These are phyloP conservation scores for Auricularia sp. DNA, from an alignment of 768 basidiomycete genomes.

Conservation along the genomic window DNA sequence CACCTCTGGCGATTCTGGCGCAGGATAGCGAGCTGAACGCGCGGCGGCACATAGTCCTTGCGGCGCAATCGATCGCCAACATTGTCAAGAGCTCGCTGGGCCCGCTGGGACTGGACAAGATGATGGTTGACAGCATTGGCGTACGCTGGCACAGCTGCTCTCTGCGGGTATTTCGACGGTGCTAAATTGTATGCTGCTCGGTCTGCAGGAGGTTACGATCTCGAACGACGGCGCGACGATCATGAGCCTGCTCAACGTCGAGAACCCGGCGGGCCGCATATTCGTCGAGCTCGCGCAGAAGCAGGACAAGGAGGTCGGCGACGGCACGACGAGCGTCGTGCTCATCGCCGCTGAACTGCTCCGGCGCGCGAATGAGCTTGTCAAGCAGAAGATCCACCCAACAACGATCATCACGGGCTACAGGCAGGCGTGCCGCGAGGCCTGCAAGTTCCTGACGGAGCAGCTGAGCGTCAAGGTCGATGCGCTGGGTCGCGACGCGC, in stretches of 20 bases:
- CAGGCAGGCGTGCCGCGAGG: conserved; percentile 91
- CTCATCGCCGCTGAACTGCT: conserved; percentile 96
- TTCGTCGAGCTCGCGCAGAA: conserved; percentile 98
- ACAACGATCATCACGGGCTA: conserved; percentile 99
- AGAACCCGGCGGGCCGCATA: conserved; percentile 94
- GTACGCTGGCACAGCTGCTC: conserved; percentile 37
- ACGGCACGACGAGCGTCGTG: conserved; percentile 97
- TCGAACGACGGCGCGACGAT: conserved; percentile 99
- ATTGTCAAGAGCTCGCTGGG: conserved; percentile 94
- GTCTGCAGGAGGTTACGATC: conserved; percentile 86
- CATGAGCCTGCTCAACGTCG: conserved; percentile 82
- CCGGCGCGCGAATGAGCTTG: conserved; percentile 92
- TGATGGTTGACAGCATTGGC: conserved; percentile 97
- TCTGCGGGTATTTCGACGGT: conserved; percentile 4
- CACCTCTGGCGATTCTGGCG: conserved; percentile 11
- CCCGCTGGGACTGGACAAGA: conserved; percentile 90
- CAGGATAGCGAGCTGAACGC: conserved; percentile 2
- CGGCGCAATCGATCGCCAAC: conserved; percentile 94
- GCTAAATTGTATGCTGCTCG: conserved; percentile 9
- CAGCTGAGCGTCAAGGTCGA: conserved; percentile 94
- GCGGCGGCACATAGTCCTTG: conserved; percentile 54
- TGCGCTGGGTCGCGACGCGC: conserved; percentile 77
- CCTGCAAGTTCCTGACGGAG: conserved; percentile 96
- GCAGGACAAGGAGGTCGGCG: conserved; percentile 98
- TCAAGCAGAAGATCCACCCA: conserved; percentile 96